phyloP scores from a whole-genome alignment of 2,329 filamentous ascomycete species.

The Hypoxylon sp. region DNA sequence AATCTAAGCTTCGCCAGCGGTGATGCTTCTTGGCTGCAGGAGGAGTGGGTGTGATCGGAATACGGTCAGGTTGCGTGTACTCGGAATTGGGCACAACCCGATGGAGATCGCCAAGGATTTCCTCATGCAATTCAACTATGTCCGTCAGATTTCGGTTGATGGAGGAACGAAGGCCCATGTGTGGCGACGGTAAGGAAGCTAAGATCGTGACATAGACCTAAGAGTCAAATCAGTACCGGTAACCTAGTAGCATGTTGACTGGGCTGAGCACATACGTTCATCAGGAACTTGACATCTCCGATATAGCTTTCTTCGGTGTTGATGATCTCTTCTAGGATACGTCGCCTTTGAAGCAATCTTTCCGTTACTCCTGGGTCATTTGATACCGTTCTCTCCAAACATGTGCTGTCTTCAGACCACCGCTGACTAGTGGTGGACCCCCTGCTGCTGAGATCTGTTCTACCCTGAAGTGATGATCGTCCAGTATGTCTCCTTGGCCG shows the following conservation, averaged over 20 bases:
- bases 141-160: conserved; percentile 85
- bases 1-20: conserved; percentile 65
- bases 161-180: conserved; percentile 75
- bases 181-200: conserved; percentile 76
- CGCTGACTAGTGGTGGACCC: conserved; percentile 72
- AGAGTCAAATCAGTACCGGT: conserved; percentile 23
- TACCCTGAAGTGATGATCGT: conserved; percentile 68
- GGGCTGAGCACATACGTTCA: conserved; percentile 73
- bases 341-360: conserved; percentile 80
- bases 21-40: conserved; percentile 55
- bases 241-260: not conserved
- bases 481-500: conserved; percentile 69
- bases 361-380: conserved; percentile 79
- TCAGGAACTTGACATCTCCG: conserved; percentile 86
- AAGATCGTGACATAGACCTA: conserved; percentile 83
- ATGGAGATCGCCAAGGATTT: conserved; percentile 82
- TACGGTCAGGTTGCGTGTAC: conserved; percentile 64
- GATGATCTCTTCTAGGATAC: conserved; percentile 87
- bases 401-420: conserved; percentile 75
- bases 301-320: conserved; percentile 91
- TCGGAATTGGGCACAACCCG: conserved; percentile 78
- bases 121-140: conserved; percentile 86
- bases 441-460: conserved; percentile 73
- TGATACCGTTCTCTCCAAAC: conserved; percentile 66
- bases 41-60: conserved; percentile 44